These are phyloP conservation scores for Parastagonospora avenae DNA, from an alignment of 2,329 filamentous ascomycete species.

Conservation along the genomic window DNA sequence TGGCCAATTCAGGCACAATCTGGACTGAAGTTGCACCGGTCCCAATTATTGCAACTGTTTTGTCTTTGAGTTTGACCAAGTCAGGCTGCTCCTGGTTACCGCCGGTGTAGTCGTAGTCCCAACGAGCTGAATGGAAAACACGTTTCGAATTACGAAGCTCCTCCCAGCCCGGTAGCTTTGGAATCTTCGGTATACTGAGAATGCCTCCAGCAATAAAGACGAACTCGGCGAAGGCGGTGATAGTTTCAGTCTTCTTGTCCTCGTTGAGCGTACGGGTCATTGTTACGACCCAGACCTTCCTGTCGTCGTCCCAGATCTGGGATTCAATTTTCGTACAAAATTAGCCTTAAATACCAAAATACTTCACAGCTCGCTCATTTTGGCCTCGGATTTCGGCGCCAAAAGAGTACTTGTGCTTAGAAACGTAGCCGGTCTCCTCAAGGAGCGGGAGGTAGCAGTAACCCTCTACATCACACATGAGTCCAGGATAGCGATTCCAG, in stretches of 20 bases:
- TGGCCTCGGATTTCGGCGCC: constrained; percentile 55
- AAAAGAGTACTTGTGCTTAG: constrained; percentile 52
- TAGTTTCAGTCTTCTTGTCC: no score
- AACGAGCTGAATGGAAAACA: constrained; percentile 30
- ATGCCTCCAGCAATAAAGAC: no score
- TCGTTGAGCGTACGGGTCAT: no score
- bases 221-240: no score
- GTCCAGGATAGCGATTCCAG: constrained; percentile 54
- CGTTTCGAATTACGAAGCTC: no score
- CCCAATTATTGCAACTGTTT: constrained; percentile 11
- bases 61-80: constrained; percentile 44
- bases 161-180: no score
- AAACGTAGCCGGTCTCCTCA: constrained; percentile 64
- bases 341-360: constrained; percentile 14
- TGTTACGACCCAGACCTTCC: no score
- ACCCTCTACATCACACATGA: constrained; percentile 62
- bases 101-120: constrained; percentile 34
- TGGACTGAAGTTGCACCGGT: neutral
- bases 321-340: constrained; percentile 47
- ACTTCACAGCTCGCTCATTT: constrained; percentile 28
- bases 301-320: no score
- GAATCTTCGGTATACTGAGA: no score
- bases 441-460: constrained; percentile 64
- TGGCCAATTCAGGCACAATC: neutral
- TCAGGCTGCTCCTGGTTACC: constrained; percentile 19